These are phyloP conservation scores for Botrytis fabae DNA, from an alignment of 2,329 filamentous ascomycete species.

Conservation along the genomic window DNA sequence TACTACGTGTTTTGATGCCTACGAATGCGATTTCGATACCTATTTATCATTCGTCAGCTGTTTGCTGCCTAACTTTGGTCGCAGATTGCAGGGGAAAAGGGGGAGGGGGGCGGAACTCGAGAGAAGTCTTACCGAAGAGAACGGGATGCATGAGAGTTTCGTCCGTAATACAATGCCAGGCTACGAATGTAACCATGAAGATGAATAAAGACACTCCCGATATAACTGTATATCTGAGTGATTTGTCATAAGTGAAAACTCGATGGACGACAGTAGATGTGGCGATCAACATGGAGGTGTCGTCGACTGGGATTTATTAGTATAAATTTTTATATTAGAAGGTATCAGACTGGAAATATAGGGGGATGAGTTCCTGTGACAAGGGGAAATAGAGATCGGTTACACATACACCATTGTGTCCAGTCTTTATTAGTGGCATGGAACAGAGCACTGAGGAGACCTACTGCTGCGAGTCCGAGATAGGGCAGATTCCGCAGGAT, in stretches of 20 bases:
- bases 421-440: constrained; percentile 49
- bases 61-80: not conserved
- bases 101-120: not conserved
- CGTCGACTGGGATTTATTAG: constrained; percentile 49
- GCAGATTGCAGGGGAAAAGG: not conserved
- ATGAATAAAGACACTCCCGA: constrained; percentile 46
- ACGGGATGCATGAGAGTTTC: constrained; percentile 29
- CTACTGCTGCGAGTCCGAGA: constrained; percentile 46
- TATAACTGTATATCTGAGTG: constrained; percentile 48
- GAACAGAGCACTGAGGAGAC: constrained; percentile 45
- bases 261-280: constrained; percentile 54
- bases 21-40: constrained; percentile 32
- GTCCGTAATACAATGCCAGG: constrained; percentile 38
- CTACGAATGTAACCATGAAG: constrained; percentile 46
- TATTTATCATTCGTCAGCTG: constrained; percentile 9
- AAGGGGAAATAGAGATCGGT: not conserved
- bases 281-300: constrained; percentile 60
- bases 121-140: constrained; percentile 28
- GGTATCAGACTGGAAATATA: not conserved
- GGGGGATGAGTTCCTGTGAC: not conserved
- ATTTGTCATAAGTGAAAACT: constrained; percentile 48
- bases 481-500: constrained; percentile 43
- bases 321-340: constrained; percentile 22
- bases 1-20: constrained; percentile 33
- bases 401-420: constrained; percentile 47